phyloP scores from a whole-genome alignment of 2,329 filamentous ascomycete species.

The Alternaria arborescens region DNA sequence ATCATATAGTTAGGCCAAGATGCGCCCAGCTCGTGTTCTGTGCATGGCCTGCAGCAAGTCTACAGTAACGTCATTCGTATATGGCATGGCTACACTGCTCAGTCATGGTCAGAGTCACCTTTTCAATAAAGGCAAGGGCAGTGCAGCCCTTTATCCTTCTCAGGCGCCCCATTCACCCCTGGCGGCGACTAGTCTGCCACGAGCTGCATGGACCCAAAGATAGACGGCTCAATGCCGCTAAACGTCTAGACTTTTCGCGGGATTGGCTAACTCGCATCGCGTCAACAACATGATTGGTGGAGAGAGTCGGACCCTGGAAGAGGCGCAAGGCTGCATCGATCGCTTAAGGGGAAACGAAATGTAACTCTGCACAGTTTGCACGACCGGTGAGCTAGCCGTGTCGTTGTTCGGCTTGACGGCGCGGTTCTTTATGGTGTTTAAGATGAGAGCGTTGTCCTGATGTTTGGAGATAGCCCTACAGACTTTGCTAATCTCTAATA shows the following conservation, averaged over 20 bases:
- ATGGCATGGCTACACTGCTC: not conserved
- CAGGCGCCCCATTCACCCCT: slow-evolving; percentile 24
- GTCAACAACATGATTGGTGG: slow-evolving; percentile 22
- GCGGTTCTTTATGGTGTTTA: slow-evolving; percentile 29
- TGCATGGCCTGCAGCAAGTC: not conserved
- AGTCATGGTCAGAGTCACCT: slow-evolving; percentile 10
- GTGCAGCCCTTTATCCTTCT: slow-evolving; percentile 20
- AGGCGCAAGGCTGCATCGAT: slow-evolving; percentile 28
- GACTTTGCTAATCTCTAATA: slow-evolving; percentile 18
- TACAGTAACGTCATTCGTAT: not conserved
- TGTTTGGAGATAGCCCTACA: slow-evolving; percentile 13
- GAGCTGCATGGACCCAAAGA: slow-evolving; percentile 25
- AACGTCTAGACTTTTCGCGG: slow-evolving; percentile 18
- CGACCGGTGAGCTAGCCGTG: slow-evolving; percentile 34
- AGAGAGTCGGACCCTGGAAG: slow-evolving; percentile 1
- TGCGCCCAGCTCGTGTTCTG: not conserved
- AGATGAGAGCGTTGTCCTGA: slow-evolving; percentile 29
- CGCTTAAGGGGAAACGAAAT: slow-evolving; percentile 30
- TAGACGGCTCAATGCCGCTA: slow-evolving; percentile 30
- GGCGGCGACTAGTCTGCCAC: slow-evolving; percentile 13
- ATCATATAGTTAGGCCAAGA: not conserved
- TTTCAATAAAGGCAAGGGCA: slow-evolving; percentile 21
- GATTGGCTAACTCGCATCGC: slow-evolving; percentile 14
- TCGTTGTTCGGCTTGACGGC: slow-evolving; percentile 14
- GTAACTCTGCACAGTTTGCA: slow-evolving; percentile 22